Evolutionary conservation across 2,329 filamentous ascomycete species (phyloP).

Genomic region (Botrytis galanthina): DNA sequence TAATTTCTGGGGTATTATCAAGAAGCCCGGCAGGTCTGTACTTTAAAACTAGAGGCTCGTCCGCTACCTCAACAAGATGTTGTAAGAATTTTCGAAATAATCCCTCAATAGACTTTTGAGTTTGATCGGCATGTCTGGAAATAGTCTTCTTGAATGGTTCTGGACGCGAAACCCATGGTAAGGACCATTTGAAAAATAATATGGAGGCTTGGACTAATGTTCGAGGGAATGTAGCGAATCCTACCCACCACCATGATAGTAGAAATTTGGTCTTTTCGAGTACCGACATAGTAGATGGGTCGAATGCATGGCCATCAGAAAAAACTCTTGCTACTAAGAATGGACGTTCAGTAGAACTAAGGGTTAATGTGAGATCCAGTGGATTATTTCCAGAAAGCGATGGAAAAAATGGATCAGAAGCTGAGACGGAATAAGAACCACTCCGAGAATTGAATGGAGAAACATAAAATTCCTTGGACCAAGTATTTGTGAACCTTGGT

Average conservation of each 20-base stretch:
- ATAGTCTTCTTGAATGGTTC: constrained; percentile 59
- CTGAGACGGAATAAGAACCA: constrained; percentile 52
- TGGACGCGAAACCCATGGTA: constrained; percentile 65
- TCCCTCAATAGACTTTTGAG: constrained; percentile 49
- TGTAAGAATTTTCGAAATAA: constrained; percentile 50
- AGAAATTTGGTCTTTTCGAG: constrained; percentile 49
- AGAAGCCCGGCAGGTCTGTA: constrained; percentile 54
- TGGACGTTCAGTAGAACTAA: constrained; percentile 53
- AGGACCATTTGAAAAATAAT: constrained; percentile 54
- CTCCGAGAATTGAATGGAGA: constrained; percentile 69
- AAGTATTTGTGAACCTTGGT: constrained; percentile 48
- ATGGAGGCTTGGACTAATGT: constrained; percentile 59
- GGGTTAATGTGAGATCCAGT: constrained; percentile 64
- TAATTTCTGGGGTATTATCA: constrained; percentile 41
- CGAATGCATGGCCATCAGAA: constrained; percentile 50
- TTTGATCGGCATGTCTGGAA: constrained; percentile 50
- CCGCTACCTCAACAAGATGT: constrained; percentile 49
- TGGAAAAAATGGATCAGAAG: constrained; percentile 48
- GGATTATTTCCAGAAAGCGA: constrained; percentile 50
- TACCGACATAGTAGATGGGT: constrained; percentile 48
- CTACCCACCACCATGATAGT: constrained; percentile 63
- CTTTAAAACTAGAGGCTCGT: constrained; percentile 47
- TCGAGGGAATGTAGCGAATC: constrained; percentile 62
- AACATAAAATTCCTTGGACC: constrained; percentile 73
- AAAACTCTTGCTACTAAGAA: constrained; percentile 62